These are phyloP conservation scores for Lachnellula arida DNA, from an alignment of 2,329 filamentous ascomycete species.

Conservation along the genomic window DNA sequence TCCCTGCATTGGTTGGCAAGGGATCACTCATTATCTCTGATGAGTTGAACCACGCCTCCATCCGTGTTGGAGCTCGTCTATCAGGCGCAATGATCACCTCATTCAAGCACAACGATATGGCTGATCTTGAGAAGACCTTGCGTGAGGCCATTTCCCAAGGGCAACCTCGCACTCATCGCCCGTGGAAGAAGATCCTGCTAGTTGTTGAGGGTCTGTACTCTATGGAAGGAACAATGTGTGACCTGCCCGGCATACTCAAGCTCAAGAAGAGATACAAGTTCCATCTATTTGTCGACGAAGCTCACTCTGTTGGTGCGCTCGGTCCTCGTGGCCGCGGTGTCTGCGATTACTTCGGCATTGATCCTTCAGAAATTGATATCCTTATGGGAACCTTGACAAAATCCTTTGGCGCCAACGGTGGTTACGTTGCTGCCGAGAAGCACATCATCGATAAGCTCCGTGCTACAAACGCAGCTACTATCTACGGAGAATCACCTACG, in stretches of 20 bases:
- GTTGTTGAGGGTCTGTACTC: slow-evolving; percentile 97
- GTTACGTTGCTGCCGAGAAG: slow-evolving; percentile 88
- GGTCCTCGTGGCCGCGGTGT: slow-evolving; percentile 86
- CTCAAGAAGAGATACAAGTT: slow-evolving; percentile 98
- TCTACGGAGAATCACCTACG: slow-evolving; percentile 81
- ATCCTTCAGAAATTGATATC: slow-evolving; percentile 83
- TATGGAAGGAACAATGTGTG: slow-evolving; percentile 99
- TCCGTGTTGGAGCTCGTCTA: slow-evolving; percentile 88
- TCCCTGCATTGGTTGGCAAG: slow-evolving; percentile 88
- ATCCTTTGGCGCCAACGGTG: slow-evolving; percentile 96
- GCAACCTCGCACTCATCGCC: slow-evolving; percentile 94
- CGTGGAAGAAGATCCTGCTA: slow-evolving; percentile 98
- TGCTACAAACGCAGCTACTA: slow-evolving; percentile 76
- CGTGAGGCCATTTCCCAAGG: slow-evolving; percentile 94
- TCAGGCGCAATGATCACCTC: slow-evolving; percentile 93
- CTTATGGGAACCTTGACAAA: slow-evolving; percentile 98
- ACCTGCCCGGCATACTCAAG: slow-evolving; percentile 81
- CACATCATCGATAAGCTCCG: slow-evolving; percentile 88
- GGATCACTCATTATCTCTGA: slow-evolving; percentile 94
- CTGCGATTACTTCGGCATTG: slow-evolving; percentile 94
- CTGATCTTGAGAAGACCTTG: slow-evolving; percentile 75
- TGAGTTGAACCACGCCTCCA: slow-evolving; percentile 96
- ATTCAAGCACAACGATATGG: slow-evolving; percentile 98
- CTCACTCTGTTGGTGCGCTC: slow-evolving; percentile 90
- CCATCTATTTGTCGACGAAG: slow-evolving; percentile 91